Evolutionary conservation across 257 asterid species (phyloP).

Genomic region (Solanum chilense): DNA sequence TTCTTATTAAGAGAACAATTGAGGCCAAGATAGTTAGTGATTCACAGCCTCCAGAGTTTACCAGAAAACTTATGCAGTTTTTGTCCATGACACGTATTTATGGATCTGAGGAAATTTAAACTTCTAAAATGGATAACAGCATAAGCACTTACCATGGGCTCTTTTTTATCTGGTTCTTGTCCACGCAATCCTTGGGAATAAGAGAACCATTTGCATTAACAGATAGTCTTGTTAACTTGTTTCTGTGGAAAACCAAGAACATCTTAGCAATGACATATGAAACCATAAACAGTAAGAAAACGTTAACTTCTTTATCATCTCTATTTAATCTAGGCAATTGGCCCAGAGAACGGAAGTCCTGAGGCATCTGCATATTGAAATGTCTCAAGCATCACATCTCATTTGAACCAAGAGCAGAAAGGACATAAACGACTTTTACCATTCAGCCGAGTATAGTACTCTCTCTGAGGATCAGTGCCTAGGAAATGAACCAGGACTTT

Average conservation of each 20-base stretch:
- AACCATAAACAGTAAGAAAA: not conserved
- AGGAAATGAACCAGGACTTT: not conserved
- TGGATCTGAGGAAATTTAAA: not conserved
- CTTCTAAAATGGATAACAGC: not conserved
- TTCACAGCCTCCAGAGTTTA: not conserved
- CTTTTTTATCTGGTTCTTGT: conserved; percentile 68
- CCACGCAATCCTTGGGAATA: conserved; percentile 62
- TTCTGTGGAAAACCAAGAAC: conserved; percentile 31
- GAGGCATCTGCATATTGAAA: not conserved
- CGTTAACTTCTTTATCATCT: not conserved
- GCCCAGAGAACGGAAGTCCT: not conserved
- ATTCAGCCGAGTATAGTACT: not conserved
- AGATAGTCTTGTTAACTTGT: conserved; percentile 67
- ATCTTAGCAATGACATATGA: not conserved
- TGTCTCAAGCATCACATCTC: not conserved
- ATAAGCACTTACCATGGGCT: conserved; percentile 50
- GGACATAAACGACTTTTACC: not conserved
- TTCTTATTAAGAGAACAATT: not conserved
- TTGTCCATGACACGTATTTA: not conserved
- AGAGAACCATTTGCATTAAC: conserved; percentile 83
- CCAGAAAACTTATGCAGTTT: not conserved
- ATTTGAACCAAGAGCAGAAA: not conserved
- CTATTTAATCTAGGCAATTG: not conserved
- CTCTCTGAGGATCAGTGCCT: not conserved
- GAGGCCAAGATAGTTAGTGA: not conserved